Base-by-base conservation (phyloP, 441 rosid genomes). In the Francoa sonchifolia region DNA sequence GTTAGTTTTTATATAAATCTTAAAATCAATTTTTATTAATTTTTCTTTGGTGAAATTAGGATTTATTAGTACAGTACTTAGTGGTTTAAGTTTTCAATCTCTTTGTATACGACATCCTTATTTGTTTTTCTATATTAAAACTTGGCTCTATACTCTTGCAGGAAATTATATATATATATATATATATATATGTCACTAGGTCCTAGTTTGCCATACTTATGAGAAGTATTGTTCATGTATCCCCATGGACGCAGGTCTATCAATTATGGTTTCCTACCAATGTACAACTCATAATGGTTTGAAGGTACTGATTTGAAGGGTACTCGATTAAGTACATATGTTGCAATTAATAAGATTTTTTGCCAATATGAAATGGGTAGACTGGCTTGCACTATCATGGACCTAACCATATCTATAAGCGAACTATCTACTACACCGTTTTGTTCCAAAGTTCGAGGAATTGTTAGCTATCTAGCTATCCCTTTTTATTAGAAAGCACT, bases 371-470 rank as follows among this genome's bases (percentile, higher is more conserved):
- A 36, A 19, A 36, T 10, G 5, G 16, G 15, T 0, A 40, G 15
- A 22, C 13, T 39, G 6, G 15, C 43, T 9, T 39, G 0, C 5
- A 1, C 27, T 27, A 19, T 39, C 43, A 39, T 39, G 2, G 43
- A 39, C 11, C 27, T 19, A 18, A 39, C 28, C 43, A 39, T 39
- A 1, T 19, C 43, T 9, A 39, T 1, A 5, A 39, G 18, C 8
- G 32, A 22, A 8, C 31, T 1, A 42, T 42, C 46, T 10, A 17
- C 19, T 9, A 22, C 46, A 21, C 46, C 18, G 4, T 42, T 42
- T 27, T 14, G 16, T 11, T 23, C 10, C 18, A 25, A 11, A 19
- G 42, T 38, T 17, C 42, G 6, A 16, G 7, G 42, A 17, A 19
- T 5, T 19, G 43, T 17, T 20, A 39, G 19, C n/a, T 39, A 27